Evolutionary conservation across 768 basidiomycete genomes (phyloP).

Genomic region (Exidia glandulosa): DNA sequence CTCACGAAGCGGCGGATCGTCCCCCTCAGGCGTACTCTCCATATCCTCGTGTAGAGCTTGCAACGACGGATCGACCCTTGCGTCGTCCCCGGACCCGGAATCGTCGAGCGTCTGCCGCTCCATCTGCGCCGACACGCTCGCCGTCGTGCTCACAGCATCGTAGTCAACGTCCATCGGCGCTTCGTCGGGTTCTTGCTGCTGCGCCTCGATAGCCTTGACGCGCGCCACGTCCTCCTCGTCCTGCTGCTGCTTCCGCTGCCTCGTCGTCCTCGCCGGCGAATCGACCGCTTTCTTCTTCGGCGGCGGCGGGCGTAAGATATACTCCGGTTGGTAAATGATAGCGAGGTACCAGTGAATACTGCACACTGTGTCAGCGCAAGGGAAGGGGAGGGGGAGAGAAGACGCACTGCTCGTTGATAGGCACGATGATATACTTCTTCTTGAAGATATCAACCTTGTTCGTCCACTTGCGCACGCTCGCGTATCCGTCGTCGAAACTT

Average conservation of each 20-base stretch:
- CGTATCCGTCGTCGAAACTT: constrained; percentile 56
- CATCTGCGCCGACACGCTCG: background rate
- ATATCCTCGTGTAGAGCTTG: no score
- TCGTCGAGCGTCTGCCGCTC: background rate
- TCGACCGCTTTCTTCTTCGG: constrained; percentile 10
- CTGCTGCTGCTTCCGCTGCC: background rate
- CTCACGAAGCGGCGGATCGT: no score
- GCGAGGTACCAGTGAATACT: constrained; percentile 98
- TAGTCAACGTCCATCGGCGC: background rate
- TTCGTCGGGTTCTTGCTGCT: background rate
- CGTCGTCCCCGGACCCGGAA: background rate
- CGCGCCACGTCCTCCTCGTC: background rate
- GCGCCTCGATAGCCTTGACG: background rate
- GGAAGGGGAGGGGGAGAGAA: background rate
- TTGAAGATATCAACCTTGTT: constrained; percentile 75
- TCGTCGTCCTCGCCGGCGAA: background rate
- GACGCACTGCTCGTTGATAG: constrained; percentile 90
- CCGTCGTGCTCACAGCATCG: background rate
- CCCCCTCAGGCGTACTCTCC: no score
- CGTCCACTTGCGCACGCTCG: constrained; percentile 90
- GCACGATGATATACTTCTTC: constrained; percentile 89
- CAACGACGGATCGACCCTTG: background rate
- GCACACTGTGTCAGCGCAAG: background rate
- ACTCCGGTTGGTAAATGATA: constrained; percentile 76
- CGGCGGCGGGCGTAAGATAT: constrained; percentile 41